Base-by-base conservation (phyloP, 768 basidiomycete genomes). In the Pleurotus tuoliensis region DNA sequence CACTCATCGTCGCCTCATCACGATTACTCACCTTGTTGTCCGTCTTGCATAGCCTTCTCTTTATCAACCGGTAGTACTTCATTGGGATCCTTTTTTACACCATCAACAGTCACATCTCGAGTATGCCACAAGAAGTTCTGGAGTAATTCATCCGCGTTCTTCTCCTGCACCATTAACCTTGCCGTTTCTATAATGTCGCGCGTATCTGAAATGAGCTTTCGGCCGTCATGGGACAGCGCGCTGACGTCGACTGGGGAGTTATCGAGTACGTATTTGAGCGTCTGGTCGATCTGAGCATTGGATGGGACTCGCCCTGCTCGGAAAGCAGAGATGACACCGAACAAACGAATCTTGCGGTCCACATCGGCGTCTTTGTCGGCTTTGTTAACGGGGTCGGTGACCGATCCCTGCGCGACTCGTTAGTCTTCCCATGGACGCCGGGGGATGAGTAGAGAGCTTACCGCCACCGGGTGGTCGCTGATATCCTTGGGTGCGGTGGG, bases 61-160 rank as follows among this genome's bases (percentile, higher is more conserved):
- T 77, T 76, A 58, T 81, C 79, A n/a, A 82, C 75, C n/a, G 82
- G 79, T 1, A 61, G 46, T 1, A 57, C 61, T 11, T 69, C 55
- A 71, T 61, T 27, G 12, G 55, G 57, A 18, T 61, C 53, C 44
- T 56, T 68, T 64, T 56, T 66, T 69, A 74, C 56, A 61, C 67
- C 20, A 76, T 58, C 60, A 15, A 56, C 27, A 24, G 76, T 76
- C 16, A 86, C 73, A 38, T 81, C 80, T 34, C 81, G 74, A 1
- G 90, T 92, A 58, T 86, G 82, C 88, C 88, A 94, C 40, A 95
- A 71, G 62, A 96, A 95, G 64, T 90, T 87, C 71, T 98, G 96
- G 69, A 97, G 79, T 40, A 98, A 80, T 73, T 98, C 94, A 62
- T 96, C 94, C 20, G 77, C 73, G 62, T 97, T 97, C 82, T 96